These are phyloP conservation scores for Xylaria castorea DNA, from an alignment of 495 filamentous ascomycete species.

Conservation along the genomic window DNA sequence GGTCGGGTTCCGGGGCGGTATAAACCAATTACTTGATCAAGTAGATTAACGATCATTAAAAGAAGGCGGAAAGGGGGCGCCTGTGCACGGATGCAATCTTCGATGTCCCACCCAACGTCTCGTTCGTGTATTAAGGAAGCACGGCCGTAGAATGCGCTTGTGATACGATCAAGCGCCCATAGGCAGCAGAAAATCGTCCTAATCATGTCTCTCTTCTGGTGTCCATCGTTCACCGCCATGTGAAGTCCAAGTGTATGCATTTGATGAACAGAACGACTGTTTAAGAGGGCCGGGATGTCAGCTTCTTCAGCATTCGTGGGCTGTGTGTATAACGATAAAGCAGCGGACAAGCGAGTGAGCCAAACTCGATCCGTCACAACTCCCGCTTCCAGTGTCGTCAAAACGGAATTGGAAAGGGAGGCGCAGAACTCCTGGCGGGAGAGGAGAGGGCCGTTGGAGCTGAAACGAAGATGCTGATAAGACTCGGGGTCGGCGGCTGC, in stretches of 20 bases:
- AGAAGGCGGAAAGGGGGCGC: slow-evolving; percentile 54
- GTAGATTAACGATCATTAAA: slow-evolving; percentile 55
- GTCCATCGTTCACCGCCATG: slow-evolving; percentile 46
- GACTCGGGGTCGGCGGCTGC: slow-evolving; percentile 56
- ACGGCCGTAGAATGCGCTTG: slow-evolving; percentile 67
- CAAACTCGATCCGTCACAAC: slow-evolving; percentile 42
- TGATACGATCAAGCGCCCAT: slow-evolving; percentile 71
- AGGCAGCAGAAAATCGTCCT: slow-evolving; percentile 68
- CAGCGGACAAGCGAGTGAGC: slow-evolving; percentile 40
- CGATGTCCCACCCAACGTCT: slow-evolving; percentile 64
- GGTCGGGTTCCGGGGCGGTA: slow-evolving; percentile 66
- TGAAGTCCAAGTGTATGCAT: slow-evolving; percentile 73
- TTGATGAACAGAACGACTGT: slow-evolving; percentile 58
- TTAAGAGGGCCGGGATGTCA: slow-evolving; percentile 40
- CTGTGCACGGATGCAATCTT: slow-evolving; percentile 54
- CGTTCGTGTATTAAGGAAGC: slow-evolving; percentile 70
- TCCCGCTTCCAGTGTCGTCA: slow-evolving; percentile 42
- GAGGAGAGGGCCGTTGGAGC: slow-evolving; percentile 31
- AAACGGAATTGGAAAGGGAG: slow-evolving; percentile 42
- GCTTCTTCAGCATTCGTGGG: slow-evolving; percentile 42
- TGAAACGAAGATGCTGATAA: slow-evolving; percentile 41
- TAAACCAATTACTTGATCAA: slow-evolving; percentile 70
- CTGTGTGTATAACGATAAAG: slow-evolving; percentile 45
- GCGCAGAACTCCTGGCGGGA: slow-evolving; percentile 48
- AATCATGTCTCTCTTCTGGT: slow-evolving; percentile 35